A percentile compares a stretch with the other conserved stretches of the same genome.
Conservation (phyloP, 1,284 basidiomycete genomes). For the Ustilago bromivora region DNA sequence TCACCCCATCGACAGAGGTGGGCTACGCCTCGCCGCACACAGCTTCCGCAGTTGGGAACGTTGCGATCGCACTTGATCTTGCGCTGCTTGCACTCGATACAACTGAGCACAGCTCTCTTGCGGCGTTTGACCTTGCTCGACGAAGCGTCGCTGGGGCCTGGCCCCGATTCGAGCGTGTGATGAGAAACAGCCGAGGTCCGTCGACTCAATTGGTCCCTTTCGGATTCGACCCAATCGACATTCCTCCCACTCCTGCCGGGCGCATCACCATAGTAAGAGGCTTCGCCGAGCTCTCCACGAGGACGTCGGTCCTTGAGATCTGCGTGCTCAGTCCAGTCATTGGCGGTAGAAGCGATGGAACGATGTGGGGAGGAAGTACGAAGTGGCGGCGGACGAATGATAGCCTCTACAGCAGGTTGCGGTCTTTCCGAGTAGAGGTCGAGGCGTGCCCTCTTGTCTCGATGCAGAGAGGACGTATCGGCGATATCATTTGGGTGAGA, state of each 20-base stretch:
- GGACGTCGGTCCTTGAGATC: slow-evolving; percentile 22
- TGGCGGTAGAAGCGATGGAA: slow-evolving; percentile 16
- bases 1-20: slow-evolving; percentile 61
- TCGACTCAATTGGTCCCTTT: slow-evolving; percentile 20
- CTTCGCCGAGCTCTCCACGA: slow-evolving; percentile 14
- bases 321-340: slow-evolving; percentile 24
- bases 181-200: slow-evolving; percentile 36
- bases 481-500: slow-evolving; percentile 12
- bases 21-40: slow-evolving; percentile 52
- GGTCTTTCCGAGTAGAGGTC: slow-evolving; percentile 33
- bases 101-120: slow-evolving; percentile 53
- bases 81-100: slow-evolving; percentile 58
- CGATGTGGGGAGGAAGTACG: slow-evolving; percentile 30
- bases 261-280: slow-evolving; percentile 10
- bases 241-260: slow-evolving; percentile 1
- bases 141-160: slow-evolving; percentile 19
- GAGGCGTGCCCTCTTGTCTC: slow-evolving; percentile 41
- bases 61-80: slow-evolving; percentile 62
- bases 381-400: slow-evolving; percentile 29
- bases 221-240: slow-evolving; percentile 31
- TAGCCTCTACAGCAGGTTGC: slow-evolving; percentile 10
- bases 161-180: slow-evolving; percentile 18
- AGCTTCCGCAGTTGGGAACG: slow-evolving; percentile 56
- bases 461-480: slow-evolving; percentile 21
- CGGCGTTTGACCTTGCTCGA: slow-evolving; percentile 49